Conservation (phyloP, 352 stramenopile species). For the Peronospora belbahrii region DNA sequence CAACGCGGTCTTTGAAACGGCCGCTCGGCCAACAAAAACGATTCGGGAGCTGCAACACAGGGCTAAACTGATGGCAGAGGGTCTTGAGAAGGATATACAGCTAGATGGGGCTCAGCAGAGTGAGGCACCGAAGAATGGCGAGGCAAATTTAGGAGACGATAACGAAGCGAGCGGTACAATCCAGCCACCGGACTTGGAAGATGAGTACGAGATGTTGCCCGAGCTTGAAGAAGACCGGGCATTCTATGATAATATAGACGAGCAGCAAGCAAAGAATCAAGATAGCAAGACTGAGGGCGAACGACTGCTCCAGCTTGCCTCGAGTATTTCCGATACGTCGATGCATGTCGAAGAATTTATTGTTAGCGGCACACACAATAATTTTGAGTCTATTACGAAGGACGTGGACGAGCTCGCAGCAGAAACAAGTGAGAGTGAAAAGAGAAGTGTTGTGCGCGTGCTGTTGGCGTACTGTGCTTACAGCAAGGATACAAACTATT, state of each 20-base stretch:
- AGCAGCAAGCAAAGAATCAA: constrained; percentile 15
- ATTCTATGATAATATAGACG: constrained; percentile 25
- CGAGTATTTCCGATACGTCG: constrained; percentile 24
- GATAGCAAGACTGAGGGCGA: constrained; percentile 15
- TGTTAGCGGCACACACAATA: constrained; percentile 42
- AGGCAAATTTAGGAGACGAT: constrained; percentile 1
- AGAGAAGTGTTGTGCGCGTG: constrained; percentile 42
- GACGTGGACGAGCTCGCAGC: constrained; percentile 36
- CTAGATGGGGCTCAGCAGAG: constrained; percentile 2
- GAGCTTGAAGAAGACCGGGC: constrained; percentile 25
- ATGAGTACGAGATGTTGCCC: constrained; percentile 32
- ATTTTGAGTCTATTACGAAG: constrained; percentile 37
- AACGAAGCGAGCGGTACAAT: constrained; percentile 27
- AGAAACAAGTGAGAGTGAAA: constrained; percentile 28
- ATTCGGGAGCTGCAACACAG: constrained; percentile 15
- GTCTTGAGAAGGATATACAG: neutral
- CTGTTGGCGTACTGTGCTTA: constrained; percentile 73
- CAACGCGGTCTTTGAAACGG: constrained; percentile 25
- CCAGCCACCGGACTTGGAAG: constrained; percentile 31
- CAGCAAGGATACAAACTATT: constrained; percentile 57
- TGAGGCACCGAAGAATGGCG: constrained; percentile 1
- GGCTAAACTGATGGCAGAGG: constrained; percentile 9
- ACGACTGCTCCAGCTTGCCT: constrained; percentile 29
- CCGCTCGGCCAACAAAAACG: constrained; percentile 4
- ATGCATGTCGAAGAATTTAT: constrained; percentile 56